These are phyloP conservation scores for Aspergillus tamarii DNA, from an alignment of 2,329 filamentous ascomycete species.

Conservation along the genomic window DNA sequence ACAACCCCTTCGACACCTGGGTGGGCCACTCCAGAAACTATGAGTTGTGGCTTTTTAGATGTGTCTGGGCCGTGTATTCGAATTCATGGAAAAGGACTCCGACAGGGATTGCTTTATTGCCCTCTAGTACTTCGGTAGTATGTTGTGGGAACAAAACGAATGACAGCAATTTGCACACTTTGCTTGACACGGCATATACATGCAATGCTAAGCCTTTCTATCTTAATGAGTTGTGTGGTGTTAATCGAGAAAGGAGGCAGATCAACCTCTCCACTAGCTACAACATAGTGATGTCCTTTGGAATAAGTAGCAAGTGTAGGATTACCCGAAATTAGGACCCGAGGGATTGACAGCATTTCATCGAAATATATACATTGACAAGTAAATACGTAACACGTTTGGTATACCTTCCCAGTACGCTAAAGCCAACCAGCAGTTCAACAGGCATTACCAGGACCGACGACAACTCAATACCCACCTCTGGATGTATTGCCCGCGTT, in stretches of 20 bases:
- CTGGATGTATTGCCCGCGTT: constrained; percentile 10
- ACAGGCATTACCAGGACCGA: not conserved
- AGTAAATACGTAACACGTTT: not conserved
- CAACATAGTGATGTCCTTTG: too few species aligned
- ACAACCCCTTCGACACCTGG: not conserved
- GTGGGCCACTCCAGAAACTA: not conserved
- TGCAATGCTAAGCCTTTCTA: too few species aligned
- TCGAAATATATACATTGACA: too few species aligned
- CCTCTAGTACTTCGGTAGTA: not conserved
- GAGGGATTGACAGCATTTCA: too few species aligned
- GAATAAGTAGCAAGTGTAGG: too few species aligned
- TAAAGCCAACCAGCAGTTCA: not conserved
- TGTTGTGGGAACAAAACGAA: too few species aligned
- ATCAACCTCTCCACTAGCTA: too few species aligned
- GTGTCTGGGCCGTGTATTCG: not conserved
- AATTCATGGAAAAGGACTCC: not conserved
- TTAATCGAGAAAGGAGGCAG: too few species aligned
- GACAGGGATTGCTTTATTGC: not conserved
- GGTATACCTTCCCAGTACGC: not conserved
- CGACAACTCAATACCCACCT: constrained; percentile 17
- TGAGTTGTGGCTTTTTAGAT: not conserved
- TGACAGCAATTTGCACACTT: too few species aligned
- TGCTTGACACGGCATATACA: too few species aligned
- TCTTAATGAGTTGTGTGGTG: too few species aligned
- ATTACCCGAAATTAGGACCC: too few species aligned